Conservation (phyloP, 2,329 filamentous ascomycete genomes). For the Colletotrichum chlorophyti region DNA sequence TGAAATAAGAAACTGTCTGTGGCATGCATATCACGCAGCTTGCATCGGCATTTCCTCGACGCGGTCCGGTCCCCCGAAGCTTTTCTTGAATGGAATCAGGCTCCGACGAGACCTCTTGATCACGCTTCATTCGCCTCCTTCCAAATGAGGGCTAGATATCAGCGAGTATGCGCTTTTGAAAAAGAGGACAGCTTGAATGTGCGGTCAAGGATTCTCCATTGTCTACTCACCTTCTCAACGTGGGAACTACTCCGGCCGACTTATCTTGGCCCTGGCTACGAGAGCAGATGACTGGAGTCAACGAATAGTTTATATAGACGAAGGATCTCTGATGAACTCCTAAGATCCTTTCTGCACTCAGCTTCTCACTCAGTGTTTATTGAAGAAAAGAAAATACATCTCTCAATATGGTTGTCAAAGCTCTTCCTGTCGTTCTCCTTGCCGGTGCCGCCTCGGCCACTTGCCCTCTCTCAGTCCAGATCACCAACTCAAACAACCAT, state of each 20-base stretch:
- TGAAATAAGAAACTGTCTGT: not conserved
- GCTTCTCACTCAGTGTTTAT: not conserved
- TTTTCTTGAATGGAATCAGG: not conserved
- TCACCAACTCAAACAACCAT: slow-evolving; percentile 16
- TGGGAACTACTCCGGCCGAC: slow-evolving; percentile 11
- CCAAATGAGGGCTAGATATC: not conserved
- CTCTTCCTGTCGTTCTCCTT: slow-evolving; percentile 19
- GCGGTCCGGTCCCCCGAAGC: not conserved
- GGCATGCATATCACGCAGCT: slow-evolving; percentile 4
- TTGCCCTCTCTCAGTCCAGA: slow-evolving; percentile 21
- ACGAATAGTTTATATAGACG: not conserved
- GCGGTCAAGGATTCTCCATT: not conserved
- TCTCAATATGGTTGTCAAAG: slow-evolving; percentile 22
- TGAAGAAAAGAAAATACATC: not conserved
- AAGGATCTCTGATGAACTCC: not conserved
- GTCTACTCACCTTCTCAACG: slow-evolving; percentile 13
- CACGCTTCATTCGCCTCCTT: slow-evolving; percentile 1
- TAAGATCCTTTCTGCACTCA: not conserved
- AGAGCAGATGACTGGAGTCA: not conserved
- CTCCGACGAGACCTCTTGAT: not conserved
- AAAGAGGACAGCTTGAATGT: not conserved
- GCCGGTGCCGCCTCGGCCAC: slow-evolving; percentile 23
- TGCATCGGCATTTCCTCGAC: slow-evolving; percentile 1
- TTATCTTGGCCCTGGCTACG: slow-evolving; percentile 10
- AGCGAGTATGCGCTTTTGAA: not conserved